Evolutionary conservation across 2,329 filamentous ascomycete genomes (phyloP).

Genomic region (Alternaria sp.): DNA sequence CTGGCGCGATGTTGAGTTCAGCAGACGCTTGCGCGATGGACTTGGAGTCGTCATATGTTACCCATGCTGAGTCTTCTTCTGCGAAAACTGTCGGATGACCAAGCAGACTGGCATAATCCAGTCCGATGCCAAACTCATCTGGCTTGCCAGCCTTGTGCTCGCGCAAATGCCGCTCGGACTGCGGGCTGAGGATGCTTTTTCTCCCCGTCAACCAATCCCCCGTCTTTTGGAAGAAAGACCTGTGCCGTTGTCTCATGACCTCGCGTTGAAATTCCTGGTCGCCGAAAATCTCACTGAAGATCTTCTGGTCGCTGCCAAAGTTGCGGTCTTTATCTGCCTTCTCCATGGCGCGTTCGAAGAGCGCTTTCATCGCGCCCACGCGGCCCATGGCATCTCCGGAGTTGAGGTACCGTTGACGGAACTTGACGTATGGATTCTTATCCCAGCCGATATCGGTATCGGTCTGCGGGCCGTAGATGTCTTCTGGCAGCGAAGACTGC

Average conservation of each 20-base stretch:
- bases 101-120: background rate
- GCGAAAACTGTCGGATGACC: background rate
- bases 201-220: background rate
- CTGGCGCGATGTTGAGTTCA: background rate
- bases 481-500: background rate
- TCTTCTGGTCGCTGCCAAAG: conserved; percentile 1
- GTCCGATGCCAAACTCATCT: background rate
- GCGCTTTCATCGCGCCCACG: background rate
- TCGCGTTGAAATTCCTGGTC: background rate
- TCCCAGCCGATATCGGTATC: background rate
- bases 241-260: background rate
- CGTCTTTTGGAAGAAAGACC: background rate
- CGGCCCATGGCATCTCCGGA: conserved; percentile 1
- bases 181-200: background rate
- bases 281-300: conserved; percentile 1
- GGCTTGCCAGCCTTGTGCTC: background rate
- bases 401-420: conserved; percentile 1
- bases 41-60: background rate
- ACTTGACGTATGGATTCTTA: background rate
- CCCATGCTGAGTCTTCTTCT: conserved; percentile 2
- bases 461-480: background rate
- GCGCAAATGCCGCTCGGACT: background rate
- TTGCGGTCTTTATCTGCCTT: background rate
- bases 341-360: background rate
- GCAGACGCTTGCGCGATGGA: background rate